Conservation (phyloP, 1,284 basidiomycete genomes). For the Inonotus hispidus region DNA sequence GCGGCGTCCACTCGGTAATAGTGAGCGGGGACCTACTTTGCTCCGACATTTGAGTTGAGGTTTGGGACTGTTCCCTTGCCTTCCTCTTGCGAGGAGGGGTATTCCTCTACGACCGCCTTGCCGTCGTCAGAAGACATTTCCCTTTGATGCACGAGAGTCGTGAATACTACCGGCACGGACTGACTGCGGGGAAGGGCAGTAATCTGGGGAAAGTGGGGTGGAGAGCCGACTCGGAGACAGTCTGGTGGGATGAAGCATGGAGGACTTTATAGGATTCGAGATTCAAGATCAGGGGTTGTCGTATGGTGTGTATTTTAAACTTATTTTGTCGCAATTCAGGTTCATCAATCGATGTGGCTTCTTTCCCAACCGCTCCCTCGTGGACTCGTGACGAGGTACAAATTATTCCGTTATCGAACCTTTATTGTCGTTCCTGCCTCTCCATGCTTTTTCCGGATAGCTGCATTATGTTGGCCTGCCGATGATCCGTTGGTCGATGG, state of each 20-base stretch:
- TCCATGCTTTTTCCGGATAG: background rate
- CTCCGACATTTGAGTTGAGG: conserved; percentile 2
- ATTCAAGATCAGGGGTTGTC: background rate
- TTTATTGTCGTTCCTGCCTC: background rate
- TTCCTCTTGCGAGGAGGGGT: background rate
- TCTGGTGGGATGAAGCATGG: background rate
- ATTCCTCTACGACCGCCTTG: background rate
- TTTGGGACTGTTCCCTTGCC: background rate
- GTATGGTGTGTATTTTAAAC: background rate
- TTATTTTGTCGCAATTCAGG: background rate
- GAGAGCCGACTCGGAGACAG: background rate
- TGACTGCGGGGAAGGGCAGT: background rate
- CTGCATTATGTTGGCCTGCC: background rate
- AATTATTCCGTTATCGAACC: background rate
- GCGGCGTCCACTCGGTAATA: background rate
- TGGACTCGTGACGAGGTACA: background rate
- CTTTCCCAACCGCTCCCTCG: background rate
- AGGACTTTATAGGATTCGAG: background rate
- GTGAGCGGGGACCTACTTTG: background rate
- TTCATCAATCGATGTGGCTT: conserved; percentile 3
- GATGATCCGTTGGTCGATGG: background rate
- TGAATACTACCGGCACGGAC: background rate
- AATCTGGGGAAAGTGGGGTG: background rate
- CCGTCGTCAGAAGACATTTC: background rate
- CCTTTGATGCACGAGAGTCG: background rate